Conservation (phyloP, 2,329 filamentous ascomycete species). For the Arthrinium phaeospermum region DNA sequence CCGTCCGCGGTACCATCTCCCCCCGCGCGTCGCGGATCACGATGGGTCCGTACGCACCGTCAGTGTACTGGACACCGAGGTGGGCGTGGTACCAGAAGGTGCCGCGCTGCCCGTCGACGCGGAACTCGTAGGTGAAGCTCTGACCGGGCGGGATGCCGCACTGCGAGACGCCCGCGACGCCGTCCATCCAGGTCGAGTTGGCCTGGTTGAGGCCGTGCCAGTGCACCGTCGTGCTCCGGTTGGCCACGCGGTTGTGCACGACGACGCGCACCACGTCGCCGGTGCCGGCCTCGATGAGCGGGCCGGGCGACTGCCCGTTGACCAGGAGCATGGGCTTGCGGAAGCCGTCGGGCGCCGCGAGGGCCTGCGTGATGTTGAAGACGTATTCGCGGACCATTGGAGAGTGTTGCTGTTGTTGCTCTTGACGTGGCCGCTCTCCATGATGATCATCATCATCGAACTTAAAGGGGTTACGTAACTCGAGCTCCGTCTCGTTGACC, state of each 20-base stretch:
- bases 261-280: constrained; percentile 49
- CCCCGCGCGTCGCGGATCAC: constrained; percentile 47
- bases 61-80: constrained; percentile 64
- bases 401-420: background rate
- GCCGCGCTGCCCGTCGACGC: constrained; percentile 45
- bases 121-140: constrained; percentile 67
- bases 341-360: constrained; percentile 43
- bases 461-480: constrained; percentile 36
- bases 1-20: constrained; percentile 36
- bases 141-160: constrained; percentile 62
- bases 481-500: constrained; percentile 36
- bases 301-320: constrained; percentile 50
- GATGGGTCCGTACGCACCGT: constrained; percentile 67
- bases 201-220: constrained; percentile 73
- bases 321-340: constrained; percentile 45
- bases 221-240: constrained; percentile 61
- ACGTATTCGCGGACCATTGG: constrained; percentile 37
- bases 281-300: constrained; percentile 49
- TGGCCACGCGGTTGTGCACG: constrained; percentile 45
- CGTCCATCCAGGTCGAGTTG: constrained; percentile 70
- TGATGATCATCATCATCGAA: constrained; percentile 1
- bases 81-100: constrained; percentile 67
- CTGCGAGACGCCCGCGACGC: constrained; percentile 65
- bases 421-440: background rate
- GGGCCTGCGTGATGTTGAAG: constrained; percentile 40